Evolutionary conservation across 2,329 filamentous ascomycete species (phyloP).

Genomic region (Cyclaneusma minus): DNA sequence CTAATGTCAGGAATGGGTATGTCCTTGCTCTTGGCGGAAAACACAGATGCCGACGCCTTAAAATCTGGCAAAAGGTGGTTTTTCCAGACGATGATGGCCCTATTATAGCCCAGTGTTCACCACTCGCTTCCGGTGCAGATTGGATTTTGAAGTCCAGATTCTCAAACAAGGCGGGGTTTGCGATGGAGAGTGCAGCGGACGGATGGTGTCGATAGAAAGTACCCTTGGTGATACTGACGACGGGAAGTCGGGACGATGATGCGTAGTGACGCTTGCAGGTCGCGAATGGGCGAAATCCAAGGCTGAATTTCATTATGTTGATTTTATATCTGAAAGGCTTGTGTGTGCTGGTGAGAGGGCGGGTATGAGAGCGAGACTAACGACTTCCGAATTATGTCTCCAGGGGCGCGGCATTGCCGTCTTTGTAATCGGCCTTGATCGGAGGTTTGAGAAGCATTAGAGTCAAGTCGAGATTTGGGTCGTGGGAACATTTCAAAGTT

Average conservation of each 20-base stretch:
- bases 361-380: no score
- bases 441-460: no score
- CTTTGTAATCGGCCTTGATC: no score
- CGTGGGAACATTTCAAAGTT: constrained; percentile 2
- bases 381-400: no score
- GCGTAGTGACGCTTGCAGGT: constrained; percentile 2
- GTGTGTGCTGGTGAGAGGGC: no score
- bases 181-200: constrained; percentile 27
- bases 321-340: no score
- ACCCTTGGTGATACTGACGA: constrained; percentile 60
- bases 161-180: constrained; percentile 61
- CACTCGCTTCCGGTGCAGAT: constrained; percentile 25
- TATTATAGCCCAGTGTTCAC: constrained; percentile 69
- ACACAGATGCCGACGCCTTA: constrained; percentile 62
- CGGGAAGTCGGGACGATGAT: constrained; percentile 26
- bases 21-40: constrained; percentile 60
- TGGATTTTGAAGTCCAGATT: constrained; percentile 56
- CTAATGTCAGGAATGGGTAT: constrained; percentile 66
- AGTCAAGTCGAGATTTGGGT: constrained; percentile 6
- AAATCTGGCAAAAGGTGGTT: constrained; percentile 66
- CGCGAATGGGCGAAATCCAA: no score
- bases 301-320: no score
- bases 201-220: constrained; percentile 75
- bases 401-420: no score
- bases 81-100: constrained; percentile 66